Base-by-base conservation (phyloP, 1,139 yeast genomes). In the Diutina catenulata region DNA sequence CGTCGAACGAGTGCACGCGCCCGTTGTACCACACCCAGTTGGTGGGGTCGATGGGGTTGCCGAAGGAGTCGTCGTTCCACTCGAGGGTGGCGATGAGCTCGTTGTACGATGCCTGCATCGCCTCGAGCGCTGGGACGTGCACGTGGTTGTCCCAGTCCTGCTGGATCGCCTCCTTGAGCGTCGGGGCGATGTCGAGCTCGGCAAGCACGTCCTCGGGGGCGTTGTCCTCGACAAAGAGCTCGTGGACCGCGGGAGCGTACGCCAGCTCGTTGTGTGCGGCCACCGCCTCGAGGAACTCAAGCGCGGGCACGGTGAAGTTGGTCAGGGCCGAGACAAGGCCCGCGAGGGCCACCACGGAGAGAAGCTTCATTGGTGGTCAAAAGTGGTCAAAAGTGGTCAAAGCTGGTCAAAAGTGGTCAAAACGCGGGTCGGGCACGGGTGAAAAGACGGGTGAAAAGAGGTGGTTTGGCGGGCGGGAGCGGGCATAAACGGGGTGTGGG, bases 11-110 rank as follows among this genome's bases (percentile, higher is more conserved):
- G 8, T 19, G 25, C 8, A 31, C 35, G 9, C 18, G 16, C 6
- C 35, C 35, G 13, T 31, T 21, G n/a, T 31, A 31, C 35, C 35
- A 31, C 10, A 31, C 25, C 35, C 35, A 31, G 13, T 31, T 31
- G 14, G 25, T 19, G 3, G 22, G 7, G n/a, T 13, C 16, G 21
- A 31, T 31, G 22, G 16, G 6, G 14, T 31, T 31, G 13, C 35
- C 35, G 13, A 31, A 31, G 13, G 24, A 13, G 13, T 31, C 35
- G 13, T 31, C 35, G 21, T 31, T 31, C 35, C 35, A 31, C 24
- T 19, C 22, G 13, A 31, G 25, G 8, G 10, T 10, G 18, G 5
- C 13, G 1, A 31, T 4, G 7, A 31, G 19, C 8, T 13, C 19
- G 1, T 11, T n/a, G 21, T 31, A 31, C 7, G n/a, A 19, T 8